A percentile compares a stretch with the other conserved stretches of the same genome.
Conservation (phyloP, 1,284 basidiomycete species). For the Ganoderma meredithae region DNA sequence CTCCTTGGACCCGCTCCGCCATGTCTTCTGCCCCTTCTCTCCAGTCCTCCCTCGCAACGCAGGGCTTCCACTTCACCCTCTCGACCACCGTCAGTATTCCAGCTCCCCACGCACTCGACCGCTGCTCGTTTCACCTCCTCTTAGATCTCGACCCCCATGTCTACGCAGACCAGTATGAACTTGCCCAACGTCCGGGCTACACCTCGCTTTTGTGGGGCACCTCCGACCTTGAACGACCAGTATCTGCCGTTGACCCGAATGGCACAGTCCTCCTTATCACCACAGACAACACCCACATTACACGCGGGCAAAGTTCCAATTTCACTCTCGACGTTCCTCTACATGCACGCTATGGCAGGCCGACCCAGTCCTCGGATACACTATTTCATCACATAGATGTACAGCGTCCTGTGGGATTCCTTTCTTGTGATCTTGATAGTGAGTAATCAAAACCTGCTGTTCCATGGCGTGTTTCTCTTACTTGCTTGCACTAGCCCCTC, state of each 20-base stretch:
- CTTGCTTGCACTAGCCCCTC: not conserved
- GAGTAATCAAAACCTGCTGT: slow-evolving; percentile 1
- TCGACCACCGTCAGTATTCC: slow-evolving; percentile 30
- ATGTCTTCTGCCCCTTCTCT: slow-evolving; percentile 24
- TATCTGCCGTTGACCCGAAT: slow-evolving; percentile 47
- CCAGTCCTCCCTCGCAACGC: slow-evolving; percentile 27
- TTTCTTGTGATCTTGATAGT: slow-evolving; percentile 43
- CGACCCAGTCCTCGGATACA: slow-evolving; percentile 22
- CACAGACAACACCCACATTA: slow-evolving; percentile 28
- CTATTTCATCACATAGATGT: slow-evolving; percentile 40
- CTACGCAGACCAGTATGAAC: slow-evolving; percentile 62
- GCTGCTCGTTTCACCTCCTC: slow-evolving; percentile 50
- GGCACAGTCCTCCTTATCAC: slow-evolving; percentile 50
- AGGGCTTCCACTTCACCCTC: slow-evolving; percentile 43
- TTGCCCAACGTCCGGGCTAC: slow-evolving; percentile 50
- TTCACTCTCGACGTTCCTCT: slow-evolving; percentile 53
- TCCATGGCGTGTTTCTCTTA: not conserved
- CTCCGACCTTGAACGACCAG: slow-evolving; percentile 57
- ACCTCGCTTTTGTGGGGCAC: slow-evolving; percentile 52
- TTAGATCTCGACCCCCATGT: slow-evolving; percentile 52
- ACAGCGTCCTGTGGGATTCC: slow-evolving; percentile 48
- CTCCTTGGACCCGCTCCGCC: slow-evolving; percentile 13
- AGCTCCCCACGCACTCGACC: slow-evolving; percentile 4
- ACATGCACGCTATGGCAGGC: slow-evolving; percentile 57
- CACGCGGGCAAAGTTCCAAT: slow-evolving; percentile 9